These are phyloP conservation scores for Cadophora sp. DNA, from an alignment of 2,329 filamentous ascomycete species.

Conservation along the genomic window DNA sequence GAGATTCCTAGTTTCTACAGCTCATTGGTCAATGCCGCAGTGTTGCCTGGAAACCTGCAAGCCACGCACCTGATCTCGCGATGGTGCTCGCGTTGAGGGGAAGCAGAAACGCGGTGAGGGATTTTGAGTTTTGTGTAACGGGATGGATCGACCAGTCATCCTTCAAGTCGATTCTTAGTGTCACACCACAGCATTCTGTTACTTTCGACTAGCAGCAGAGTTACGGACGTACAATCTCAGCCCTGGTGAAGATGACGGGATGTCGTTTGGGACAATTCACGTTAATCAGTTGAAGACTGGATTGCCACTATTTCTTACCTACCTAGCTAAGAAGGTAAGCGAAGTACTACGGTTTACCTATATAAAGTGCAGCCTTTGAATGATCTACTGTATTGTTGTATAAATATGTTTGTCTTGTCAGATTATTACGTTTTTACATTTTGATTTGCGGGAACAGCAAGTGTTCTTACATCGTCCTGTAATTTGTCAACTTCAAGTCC, in stretches of 20 bases:
- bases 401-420: too few species aligned
- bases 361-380: too few species aligned
- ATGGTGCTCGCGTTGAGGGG: neutral
- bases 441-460: too few species aligned
- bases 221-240: neutral
- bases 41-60: conserved; percentile 1
- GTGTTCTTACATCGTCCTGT: too few species aligned
- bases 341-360: too few species aligned
- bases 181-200: neutral
- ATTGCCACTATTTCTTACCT: too few species aligned
- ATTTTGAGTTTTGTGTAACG: neutral
- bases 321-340: too few species aligned
- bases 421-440: too few species aligned
- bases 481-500: too few species aligned
- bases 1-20: neutral
- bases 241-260: neutral
- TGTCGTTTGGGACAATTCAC: neutral
- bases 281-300: too few species aligned
- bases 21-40: neutral
- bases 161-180: neutral
- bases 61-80: conserved; percentile 2
- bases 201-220: neutral
- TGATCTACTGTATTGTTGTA: too few species aligned
- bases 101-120: conserved; percentile 10
- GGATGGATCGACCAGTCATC: neutral